Evolutionary conservation across 495 filamentous ascomycete species (phyloP).

Genomic region (Sabuloglossum arenarium): DNA sequence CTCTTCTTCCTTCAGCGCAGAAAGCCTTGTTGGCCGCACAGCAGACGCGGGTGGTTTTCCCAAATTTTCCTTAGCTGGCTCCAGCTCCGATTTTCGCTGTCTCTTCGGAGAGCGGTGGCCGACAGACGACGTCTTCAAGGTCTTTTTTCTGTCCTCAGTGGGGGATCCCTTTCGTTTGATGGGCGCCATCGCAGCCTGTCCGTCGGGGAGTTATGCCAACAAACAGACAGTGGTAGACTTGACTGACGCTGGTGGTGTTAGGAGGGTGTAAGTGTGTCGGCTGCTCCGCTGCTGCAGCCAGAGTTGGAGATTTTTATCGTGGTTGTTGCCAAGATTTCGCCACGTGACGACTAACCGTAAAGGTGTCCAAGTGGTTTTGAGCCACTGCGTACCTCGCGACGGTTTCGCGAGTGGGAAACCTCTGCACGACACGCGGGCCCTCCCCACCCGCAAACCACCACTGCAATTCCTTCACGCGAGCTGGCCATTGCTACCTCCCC

Average conservation of each 20-base stretch:
- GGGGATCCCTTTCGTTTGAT: conserved; percentile 13
- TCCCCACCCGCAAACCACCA: background rate
- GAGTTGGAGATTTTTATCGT: background rate
- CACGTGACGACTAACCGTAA: background rate
- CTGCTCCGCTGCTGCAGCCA: too few relatives aligned
- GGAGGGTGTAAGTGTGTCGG: too few relatives aligned
- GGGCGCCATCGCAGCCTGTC: conserved; percentile 10
- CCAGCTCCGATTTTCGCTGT: conserved; percentile 9
- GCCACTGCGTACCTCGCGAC: background rate
- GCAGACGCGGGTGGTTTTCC: conserved; percentile 18
- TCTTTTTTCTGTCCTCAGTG: conserved; percentile 10
- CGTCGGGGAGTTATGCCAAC: too few relatives aligned
- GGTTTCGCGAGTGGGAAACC: background rate
- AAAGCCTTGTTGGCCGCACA: conserved; percentile 13
- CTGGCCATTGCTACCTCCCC: background rate
- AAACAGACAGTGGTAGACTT: too few relatives aligned
- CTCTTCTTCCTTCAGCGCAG: conserved; percentile 54
- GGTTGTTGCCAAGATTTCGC: background rate
- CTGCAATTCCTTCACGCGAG: background rate
- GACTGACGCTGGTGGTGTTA: too few relatives aligned
- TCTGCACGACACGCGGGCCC: background rate
- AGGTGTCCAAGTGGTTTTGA: background rate
- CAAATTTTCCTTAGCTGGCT: conserved; percentile 9
- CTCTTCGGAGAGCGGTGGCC: conserved; percentile 11
- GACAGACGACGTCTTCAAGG: background rate